Evolutionary conservation across 192 early-diverging fungal genomes (phyloP).

Genomic region (Backusella australiensis): DNA sequence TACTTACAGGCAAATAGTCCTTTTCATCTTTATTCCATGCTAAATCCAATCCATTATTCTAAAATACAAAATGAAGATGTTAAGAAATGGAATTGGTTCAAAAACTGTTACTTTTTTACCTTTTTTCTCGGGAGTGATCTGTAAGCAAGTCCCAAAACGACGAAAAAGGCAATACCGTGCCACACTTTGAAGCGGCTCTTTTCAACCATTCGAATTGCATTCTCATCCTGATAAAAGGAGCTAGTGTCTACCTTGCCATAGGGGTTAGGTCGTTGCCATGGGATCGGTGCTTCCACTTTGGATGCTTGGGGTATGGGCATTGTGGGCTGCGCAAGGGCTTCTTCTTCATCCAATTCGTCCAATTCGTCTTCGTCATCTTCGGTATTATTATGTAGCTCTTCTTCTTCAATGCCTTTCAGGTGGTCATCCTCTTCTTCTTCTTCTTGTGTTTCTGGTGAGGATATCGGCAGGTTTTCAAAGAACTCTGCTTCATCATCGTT

Average conservation of each 20-base stretch:
- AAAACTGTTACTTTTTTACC: no score
- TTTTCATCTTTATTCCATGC: background rate
- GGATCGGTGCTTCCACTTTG: background rate
- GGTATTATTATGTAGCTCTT: background rate
- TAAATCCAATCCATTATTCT: background rate
- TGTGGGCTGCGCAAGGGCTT: background rate
- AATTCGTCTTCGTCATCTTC: background rate
- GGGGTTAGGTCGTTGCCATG: background rate
- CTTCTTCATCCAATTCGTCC: background rate
- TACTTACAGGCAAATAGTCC: slow-evolving; percentile 6
- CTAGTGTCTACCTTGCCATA: slow-evolving; percentile 3
- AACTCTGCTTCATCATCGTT: slow-evolving; percentile 4
- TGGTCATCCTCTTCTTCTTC: background rate
- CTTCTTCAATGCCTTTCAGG: background rate
- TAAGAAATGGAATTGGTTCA: background rate
- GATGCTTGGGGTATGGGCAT: background rate
- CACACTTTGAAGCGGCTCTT: slow-evolving; percentile 1
- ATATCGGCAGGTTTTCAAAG: background rate
- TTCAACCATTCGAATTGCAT: background rate
- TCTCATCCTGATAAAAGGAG: slow-evolving; percentile 2
- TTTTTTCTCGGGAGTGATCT: background rate
- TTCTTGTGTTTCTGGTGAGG: background rate
- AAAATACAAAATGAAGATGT: background rate
- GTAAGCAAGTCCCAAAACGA: background rate
- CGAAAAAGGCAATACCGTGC: background rate